phyloP scores from a whole-genome alignment of 768 basidiomycete species.

The Hygrocybe punicea region DNA sequence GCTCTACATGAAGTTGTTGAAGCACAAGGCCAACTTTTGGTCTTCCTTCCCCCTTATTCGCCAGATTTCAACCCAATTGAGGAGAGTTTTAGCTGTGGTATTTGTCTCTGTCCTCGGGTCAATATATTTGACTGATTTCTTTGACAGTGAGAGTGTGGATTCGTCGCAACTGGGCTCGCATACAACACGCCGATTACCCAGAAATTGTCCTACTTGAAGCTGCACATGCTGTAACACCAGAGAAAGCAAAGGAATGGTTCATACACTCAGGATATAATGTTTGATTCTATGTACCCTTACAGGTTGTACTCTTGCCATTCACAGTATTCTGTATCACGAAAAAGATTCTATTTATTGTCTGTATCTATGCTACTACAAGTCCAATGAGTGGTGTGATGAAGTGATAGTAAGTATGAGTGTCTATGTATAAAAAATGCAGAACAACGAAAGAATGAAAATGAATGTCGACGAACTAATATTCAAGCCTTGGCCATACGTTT shows the following conservation, averaged over 20 bases:
- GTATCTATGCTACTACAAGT: background rate
- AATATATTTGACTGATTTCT: background rate
- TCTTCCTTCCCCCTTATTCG: background rate
- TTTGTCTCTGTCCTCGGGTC: background rate
- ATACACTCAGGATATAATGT: too few relatives aligned
- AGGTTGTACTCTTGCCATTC: background rate
- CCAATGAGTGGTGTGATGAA: background rate
- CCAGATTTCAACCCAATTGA: background rate
- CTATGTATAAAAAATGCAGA: background rate
- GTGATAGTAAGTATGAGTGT: background rate
- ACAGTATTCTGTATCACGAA: background rate
- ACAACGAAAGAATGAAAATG: background rate
- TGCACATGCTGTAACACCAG: background rate
- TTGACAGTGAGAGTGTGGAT: background rate
- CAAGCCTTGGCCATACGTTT: background rate
- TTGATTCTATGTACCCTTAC: too few relatives aligned
- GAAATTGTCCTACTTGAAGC: background rate
- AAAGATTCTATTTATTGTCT: background rate
- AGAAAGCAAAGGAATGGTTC: too few relatives aligned
- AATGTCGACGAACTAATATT: background rate
- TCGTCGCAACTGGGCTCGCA: background rate
- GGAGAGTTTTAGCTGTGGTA: too few relatives aligned
- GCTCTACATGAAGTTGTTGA: conserved; percentile 10
- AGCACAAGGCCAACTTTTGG: conserved; percentile 8
- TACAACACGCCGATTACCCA: background rate